Conservation (phyloP, 140 eudicot genomes). For the Bidens hawaiensis region DNA sequence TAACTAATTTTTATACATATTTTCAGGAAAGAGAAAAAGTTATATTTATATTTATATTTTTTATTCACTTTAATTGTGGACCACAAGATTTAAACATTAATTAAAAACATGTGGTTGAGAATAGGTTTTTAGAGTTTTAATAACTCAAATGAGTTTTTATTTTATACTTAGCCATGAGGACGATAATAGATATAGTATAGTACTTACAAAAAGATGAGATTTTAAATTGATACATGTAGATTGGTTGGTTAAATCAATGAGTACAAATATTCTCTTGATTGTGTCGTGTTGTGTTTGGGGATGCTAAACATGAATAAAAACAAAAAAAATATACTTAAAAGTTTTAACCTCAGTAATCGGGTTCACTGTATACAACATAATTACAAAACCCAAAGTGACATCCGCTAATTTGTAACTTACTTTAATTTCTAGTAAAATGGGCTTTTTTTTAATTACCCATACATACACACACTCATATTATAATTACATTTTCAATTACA, state of each 20-base stretch:
- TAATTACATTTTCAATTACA: background rate
- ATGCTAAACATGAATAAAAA: conserved; percentile 18
- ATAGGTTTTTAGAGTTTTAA: too few species aligned
- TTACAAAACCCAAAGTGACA: conserved; percentile 14
- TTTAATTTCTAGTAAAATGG: conserved; percentile 20
- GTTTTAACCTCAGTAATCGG: conserved; percentile 6
- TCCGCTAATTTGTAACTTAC: conserved; percentile 22
- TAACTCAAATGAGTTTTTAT: too few species aligned
- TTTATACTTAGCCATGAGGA: background rate
- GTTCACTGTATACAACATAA: conserved; percentile 18
- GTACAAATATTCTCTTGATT: conserved; percentile 40
- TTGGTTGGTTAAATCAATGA: conserved; percentile 36
- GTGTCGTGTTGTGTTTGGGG: conserved; percentile 33
- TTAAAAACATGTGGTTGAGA: too few species aligned
- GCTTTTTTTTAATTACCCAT: conserved; percentile 4
- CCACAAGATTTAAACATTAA: too few species aligned
- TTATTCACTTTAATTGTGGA: too few species aligned
- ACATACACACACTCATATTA: background rate
- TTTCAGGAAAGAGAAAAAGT: too few species aligned
- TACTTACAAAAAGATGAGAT: background rate
- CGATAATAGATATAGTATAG: background rate
- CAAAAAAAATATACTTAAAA: conserved; percentile 2
- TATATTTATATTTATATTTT: too few species aligned
- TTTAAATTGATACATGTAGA: conserved; percentile 19
- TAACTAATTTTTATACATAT: too few species aligned